phyloP scores from a whole-genome alignment of 306 rosid genomes.

The Abrus precatorius region DNA sequence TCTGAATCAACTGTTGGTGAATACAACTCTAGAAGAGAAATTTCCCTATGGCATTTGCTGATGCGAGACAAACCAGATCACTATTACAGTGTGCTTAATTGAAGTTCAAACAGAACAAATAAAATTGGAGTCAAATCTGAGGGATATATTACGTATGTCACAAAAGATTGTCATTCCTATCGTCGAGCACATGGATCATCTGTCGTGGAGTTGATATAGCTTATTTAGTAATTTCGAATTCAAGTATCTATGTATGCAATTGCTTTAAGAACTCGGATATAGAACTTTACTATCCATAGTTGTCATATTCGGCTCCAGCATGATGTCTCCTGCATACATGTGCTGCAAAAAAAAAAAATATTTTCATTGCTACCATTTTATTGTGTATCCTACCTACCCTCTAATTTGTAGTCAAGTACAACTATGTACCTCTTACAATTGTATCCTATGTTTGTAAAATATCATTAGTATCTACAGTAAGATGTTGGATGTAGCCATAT shows the following conservation, averaged over 20 bases:
- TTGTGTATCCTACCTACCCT: background rate
- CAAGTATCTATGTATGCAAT: too few relatives aligned
- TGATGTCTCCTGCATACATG: too few relatives aligned
- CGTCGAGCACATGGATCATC: too few relatives aligned
- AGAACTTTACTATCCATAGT: too few relatives aligned
- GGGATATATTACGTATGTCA: background rate
- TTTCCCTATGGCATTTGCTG: constrained; percentile 12
- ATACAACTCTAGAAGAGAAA: constrained; percentile 9
- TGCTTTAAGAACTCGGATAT: too few relatives aligned
- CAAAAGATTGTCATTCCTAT: background rate
- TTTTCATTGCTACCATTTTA: background rate
- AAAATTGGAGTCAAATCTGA: constrained; percentile 20
- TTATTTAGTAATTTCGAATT: too few relatives aligned
- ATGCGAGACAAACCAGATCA: background rate
- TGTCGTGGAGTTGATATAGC: too few relatives aligned
- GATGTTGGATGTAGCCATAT: constrained; percentile 16
- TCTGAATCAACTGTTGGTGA: constrained; percentile 23
- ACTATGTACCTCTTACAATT: background rate
- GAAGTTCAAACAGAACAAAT: background rate
- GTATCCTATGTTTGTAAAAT: constrained; percentile 1
- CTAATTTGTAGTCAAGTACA: background rate
- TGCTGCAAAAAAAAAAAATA: too few relatives aligned
- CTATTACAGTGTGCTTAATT: background rate
- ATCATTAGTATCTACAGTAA: background rate
- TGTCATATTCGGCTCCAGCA: too few relatives aligned